A percentile compares a stretch with the other conserved stretches of the same genome.
Conservation (phyloP, 768 basidiomycete genomes). For the Mycena sanguinolenta region DNA sequence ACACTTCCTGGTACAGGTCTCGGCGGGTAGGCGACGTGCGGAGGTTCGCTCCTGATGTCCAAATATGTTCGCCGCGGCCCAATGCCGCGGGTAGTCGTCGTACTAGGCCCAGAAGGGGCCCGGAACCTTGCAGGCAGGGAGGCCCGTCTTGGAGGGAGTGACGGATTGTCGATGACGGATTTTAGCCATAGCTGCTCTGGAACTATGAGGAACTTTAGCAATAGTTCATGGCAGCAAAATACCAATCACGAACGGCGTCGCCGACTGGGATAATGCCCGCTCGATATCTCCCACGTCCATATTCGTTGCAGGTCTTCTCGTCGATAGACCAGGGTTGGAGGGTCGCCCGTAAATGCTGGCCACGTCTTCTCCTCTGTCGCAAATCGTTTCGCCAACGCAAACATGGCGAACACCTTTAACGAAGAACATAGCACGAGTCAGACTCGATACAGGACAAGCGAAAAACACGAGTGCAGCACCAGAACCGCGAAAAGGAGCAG, state of each 20-base stretch:
- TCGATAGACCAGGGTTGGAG: slow-evolving; percentile 62
- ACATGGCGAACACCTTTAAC: slow-evolving; percentile 28
- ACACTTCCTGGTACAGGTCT: slow-evolving; percentile 88
- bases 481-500: slow-evolving; percentile 20
- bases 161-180: slow-evolving; percentile 75
- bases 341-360: slow-evolving; percentile 34
- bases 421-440: background rate
- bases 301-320: slow-evolving; percentile 88
- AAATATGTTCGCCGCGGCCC: slow-evolving; percentile 87
- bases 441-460: background rate
- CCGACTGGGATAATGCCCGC: slow-evolving; percentile 94
- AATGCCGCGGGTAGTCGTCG: slow-evolving; percentile 73
- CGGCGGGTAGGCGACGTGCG: slow-evolving; percentile 85
- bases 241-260: slow-evolving; percentile 70
- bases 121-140: slow-evolving; percentile 64
- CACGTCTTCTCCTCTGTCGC: slow-evolving; percentile 34
- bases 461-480: slow-evolving; percentile 52
- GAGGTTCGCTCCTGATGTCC: slow-evolving; percentile 72
- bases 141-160: slow-evolving; percentile 70
- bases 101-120: slow-evolving; percentile 59
- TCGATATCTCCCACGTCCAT: slow-evolving; percentile 95
- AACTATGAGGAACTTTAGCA: slow-evolving; percentile 57
- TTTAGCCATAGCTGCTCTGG: slow-evolving; percentile 77
- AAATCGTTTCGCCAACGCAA: slow-evolving; percentile 31
- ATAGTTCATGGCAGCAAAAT: slow-evolving; percentile 13